Percentiles rank a stretch among this genome's conserved stretches.
Conservation (phyloP, 768 basidiomycete species). For the Mycena galericulata region DNA sequence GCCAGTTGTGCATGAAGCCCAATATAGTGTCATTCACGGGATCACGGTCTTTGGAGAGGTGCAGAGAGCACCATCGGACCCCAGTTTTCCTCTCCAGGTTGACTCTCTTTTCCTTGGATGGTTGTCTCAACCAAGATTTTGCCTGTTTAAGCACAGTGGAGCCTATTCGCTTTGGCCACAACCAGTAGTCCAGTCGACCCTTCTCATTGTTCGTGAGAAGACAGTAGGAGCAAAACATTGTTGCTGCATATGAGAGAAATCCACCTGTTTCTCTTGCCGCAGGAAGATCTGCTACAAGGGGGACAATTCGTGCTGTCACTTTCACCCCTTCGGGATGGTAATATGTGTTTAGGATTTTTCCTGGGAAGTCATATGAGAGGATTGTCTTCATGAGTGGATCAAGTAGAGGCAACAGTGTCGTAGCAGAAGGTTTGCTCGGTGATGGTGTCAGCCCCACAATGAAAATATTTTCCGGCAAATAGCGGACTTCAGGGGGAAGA, state of each 20-base stretch:
- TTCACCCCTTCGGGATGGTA: constrained; percentile 28
- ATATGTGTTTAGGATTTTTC: constrained; percentile 21
- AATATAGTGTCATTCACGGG: constrained; percentile 26
- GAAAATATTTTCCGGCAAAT: constrained; percentile 40
- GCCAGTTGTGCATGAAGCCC: constrained; percentile 1
- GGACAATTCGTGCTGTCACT: constrained; percentile 21
- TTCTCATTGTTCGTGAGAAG: constrained; percentile 14
- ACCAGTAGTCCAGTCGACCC: constrained; percentile 14
- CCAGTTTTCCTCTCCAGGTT: constrained; percentile 19
- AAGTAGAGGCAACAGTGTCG: constrained; percentile 19
- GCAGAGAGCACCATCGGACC: constrained; percentile 29
- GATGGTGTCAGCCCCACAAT: constrained; percentile 43
- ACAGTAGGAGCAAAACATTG: constrained; percentile 36
- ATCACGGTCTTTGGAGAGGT: constrained; percentile 32
- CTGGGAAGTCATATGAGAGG: constrained; percentile 7
- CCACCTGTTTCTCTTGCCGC: constrained; percentile 32
- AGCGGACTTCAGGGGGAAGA: constrained; percentile 37
- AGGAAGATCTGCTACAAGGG: constrained; percentile 30
- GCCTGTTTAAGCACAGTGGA: constrained; percentile 23
- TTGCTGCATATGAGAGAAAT: constrained; percentile 20
- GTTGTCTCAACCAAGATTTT: constrained; percentile 25
- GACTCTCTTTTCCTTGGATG: constrained; percentile 8
- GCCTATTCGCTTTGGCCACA: constrained; percentile 25
- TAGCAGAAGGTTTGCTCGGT: constrained; percentile 37
- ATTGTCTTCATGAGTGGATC: constrained; percentile 16